phyloP scores from a whole-genome alignment of 129 eudicot genomes.

The Chrysanthemum lavandulifolium region DNA sequence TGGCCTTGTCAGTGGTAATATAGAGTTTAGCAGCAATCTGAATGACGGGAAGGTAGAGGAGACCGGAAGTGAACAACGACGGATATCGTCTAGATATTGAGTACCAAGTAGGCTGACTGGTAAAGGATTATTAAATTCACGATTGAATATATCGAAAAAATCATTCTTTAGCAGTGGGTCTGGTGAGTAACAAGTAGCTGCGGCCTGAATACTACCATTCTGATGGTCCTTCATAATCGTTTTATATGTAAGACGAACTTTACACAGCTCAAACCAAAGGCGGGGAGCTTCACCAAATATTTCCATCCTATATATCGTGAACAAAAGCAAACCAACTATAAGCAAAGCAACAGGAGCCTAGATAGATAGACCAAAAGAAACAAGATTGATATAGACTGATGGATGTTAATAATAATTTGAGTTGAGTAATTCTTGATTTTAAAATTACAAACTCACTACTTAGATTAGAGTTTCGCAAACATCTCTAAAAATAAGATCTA shows the following conservation, averaged over 20 bases:
- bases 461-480: too few species aligned
- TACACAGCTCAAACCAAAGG: not conserved
- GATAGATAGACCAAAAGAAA: too few species aligned
- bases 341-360: not conserved
- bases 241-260: not conserved
- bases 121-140: too few species aligned
- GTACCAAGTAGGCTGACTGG: too few species aligned
- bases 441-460: too few species aligned
- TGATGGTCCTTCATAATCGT: not conserved
- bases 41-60: not conserved
- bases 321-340: not conserved
- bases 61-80: not conserved
- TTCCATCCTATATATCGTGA: not conserved
- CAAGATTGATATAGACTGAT: too few species aligned
- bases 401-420: not conserved
- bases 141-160: too few species aligned
- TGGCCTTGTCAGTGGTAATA: conserved; percentile 1
- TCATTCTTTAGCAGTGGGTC: not conserved
- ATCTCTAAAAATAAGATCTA: too few species aligned
- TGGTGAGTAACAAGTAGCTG: not conserved
- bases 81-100: not conserved
- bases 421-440: not conserved
- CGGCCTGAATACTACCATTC: not conserved
- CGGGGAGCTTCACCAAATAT: not conserved
- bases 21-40: not conserved